Evolutionary conservation across 805 yeast species (phyloP).

Genomic region (Candida broadrunensis): DNA sequence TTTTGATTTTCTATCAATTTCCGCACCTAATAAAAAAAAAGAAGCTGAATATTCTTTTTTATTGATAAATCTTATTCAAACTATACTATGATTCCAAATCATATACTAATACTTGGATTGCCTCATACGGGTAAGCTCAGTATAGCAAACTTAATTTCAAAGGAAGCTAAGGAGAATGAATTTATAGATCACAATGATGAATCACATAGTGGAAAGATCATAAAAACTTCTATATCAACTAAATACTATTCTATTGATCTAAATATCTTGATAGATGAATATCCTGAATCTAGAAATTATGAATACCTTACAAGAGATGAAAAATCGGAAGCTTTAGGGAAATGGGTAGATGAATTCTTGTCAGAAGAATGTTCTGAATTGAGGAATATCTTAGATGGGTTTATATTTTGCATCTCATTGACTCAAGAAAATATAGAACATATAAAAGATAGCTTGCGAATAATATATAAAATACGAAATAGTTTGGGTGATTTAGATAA

Average conservation of each 20-base stretch:
- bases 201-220: conserved; percentile 32
- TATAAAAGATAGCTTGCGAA: conserved; percentile 16
- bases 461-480: conserved; percentile 10
- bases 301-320: conserved; percentile 1
- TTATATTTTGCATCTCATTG: conserved; percentile 39
- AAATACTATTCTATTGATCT: conserved; percentile 29
- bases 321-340: conserved; percentile 16
- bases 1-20: no score
- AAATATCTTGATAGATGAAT: conserved; percentile 36
- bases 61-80: no score
- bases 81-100: conserved; percentile 33
- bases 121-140: conserved; percentile 40
- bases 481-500: conserved; percentile 11
- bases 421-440: conserved; percentile 16
- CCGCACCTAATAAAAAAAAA: no score
- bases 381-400: conserved; percentile 45
- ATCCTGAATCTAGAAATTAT: conserved; percentile 18
- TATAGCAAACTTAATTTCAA: conserved; percentile 22
- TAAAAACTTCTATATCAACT: conserved; percentile 21
- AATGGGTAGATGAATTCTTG: conserved; percentile 40
- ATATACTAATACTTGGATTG: conserved; percentile 45
- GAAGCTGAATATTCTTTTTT: neutral
- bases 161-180: conserved; percentile 20
- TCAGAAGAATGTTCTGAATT: conserved; percentile 38
- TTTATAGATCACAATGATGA: conserved; percentile 26